Evolutionary conservation across 2,329 filamentous ascomycete species (phyloP).

Genomic region (Penicillium oxalicum): DNA sequence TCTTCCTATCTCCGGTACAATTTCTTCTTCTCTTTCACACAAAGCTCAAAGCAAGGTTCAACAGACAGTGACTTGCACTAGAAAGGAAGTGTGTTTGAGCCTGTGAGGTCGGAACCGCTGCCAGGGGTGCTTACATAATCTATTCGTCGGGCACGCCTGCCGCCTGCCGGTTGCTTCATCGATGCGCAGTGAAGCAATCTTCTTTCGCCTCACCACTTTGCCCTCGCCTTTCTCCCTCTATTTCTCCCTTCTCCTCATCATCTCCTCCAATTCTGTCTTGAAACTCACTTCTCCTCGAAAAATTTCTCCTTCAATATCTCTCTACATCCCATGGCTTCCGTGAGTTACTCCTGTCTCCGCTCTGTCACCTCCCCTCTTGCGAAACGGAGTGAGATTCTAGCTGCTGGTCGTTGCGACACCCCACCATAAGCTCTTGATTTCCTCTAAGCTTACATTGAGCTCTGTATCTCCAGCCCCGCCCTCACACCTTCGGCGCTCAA

Average conservation of each 20-base stretch:
- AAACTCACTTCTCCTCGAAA: too few relatives aligned
- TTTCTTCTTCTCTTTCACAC: too few relatives aligned
- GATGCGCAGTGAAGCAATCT: slow-evolving; percentile 15
- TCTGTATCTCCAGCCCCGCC: slow-evolving; percentile 33
- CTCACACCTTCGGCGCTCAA: slow-evolving; percentile 41
- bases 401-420: slow-evolving; percentile 16
- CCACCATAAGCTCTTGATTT: background rate
- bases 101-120: background rate
- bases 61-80: too few relatives aligned
- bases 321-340: slow-evolving; percentile 42
- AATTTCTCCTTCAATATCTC: slow-evolving; percentile 4
- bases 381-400: slow-evolving; percentile 9
- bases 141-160: slow-evolving; percentile 11
- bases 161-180: slow-evolving; percentile 15
- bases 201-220: slow-evolving; percentile 17
- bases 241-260: background rate
- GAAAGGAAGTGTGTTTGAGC: background rate
- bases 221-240: slow-evolving; percentile 10
- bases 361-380: slow-evolving; percentile 12
- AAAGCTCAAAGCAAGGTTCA: too few relatives aligned
- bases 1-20: too few relatives aligned
- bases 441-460: slow-evolving; percentile 18
- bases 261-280: background rate
- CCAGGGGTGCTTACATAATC: slow-evolving; percentile 22
- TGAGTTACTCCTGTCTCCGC: slow-evolving; percentile 28